Base-by-base conservation (phyloP, 495 filamentous ascomycete genomes). In the Copromyces sp. region DNA sequence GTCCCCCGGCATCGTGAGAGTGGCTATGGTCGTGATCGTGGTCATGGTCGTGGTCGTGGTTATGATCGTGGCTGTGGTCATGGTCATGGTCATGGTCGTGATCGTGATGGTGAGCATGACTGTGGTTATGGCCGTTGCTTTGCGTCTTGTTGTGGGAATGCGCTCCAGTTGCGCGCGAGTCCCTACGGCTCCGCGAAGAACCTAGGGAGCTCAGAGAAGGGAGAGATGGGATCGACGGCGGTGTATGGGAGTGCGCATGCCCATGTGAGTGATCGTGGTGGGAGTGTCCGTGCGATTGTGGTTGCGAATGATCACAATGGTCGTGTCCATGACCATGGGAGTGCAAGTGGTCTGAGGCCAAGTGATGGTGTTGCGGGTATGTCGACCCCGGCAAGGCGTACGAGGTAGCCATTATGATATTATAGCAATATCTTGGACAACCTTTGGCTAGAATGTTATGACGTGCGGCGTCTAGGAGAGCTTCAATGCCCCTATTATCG, bases 381-480 rank as follows among this genome's bases (percentile, higher is more conserved):
- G 85, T 80, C 42, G 86, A 80, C 45, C 82, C 81, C 39, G 86
- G 86, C 39, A 87, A 80, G 53, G 83, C 83, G 75, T 87, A 88
- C 2, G 86, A 82, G 14, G 86, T 82, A 40, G 83, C 81, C 85
- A 86, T 87, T 35, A 53, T 76, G 69, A 38, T 24, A 9, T 65
- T 61, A 16, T 61, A 61, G 40, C 17, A 35, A 65, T 68, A 47
- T 53, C 68, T n/a, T 29, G 35, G 40, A 38, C 17, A 65, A 29
- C 45, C n/a, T 5, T 42, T 73, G 37, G 37, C 9, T 71, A 20
- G 41, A 24, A 29, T 70, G 32, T 47, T 29, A 37, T 69, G 11
- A 24, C 32, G 40, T 39, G n/a, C 68, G 20, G 12, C 4, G 45
- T 65, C 37, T 41, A 40, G 53, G 68, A 78, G 75, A 80, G 79